Conservation (phyloP, 306 rosid genomes). For the Rosa lucieae region DNA sequence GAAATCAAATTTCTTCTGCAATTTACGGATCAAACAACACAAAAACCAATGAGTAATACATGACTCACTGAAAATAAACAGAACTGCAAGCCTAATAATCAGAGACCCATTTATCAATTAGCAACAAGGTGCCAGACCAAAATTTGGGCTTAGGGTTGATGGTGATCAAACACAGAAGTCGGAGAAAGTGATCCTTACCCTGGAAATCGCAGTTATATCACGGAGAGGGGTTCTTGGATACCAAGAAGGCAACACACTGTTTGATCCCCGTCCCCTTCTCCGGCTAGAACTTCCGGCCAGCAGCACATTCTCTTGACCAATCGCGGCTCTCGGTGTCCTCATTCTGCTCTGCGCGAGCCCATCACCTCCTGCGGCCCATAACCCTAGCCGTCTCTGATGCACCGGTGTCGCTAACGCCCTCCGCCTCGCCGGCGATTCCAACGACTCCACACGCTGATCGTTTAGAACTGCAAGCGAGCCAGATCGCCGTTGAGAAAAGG, state of each 20-base stretch:
- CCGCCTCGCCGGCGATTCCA: conserved; percentile 11
- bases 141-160: too few relatives aligned
- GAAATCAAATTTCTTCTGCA: background rate
- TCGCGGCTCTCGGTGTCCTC: conserved; percentile 18
- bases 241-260: conserved; percentile 66
- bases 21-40: background rate
- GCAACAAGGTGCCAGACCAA: background rate
- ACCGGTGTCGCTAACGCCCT: conserved; percentile 13
- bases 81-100: too few relatives aligned
- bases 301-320: conserved; percentile 28
- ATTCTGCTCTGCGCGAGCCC: conserved; percentile 18
- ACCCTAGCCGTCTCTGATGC: conserved; percentile 21
- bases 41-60: background rate
- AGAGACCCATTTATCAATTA: background rate
- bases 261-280: conserved; percentile 31
- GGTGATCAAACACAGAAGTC: too few relatives aligned
- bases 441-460: conserved; percentile 17
- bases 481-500: conserved; percentile 39
- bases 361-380: conserved; percentile 23
- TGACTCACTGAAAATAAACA: background rate
- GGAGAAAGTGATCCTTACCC: conserved; percentile 34
- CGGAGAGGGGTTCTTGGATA: conserved; percentile 80
- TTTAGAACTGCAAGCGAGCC: conserved; percentile 22
- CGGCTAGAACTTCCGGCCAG: conserved; percentile 24
- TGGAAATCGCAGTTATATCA: conserved; percentile 51